Evolutionary conservation across 306 rosid genomes (phyloP), one percentile per base, ranked within the genome.

Genomic region (Lablab purpureus): DNA sequence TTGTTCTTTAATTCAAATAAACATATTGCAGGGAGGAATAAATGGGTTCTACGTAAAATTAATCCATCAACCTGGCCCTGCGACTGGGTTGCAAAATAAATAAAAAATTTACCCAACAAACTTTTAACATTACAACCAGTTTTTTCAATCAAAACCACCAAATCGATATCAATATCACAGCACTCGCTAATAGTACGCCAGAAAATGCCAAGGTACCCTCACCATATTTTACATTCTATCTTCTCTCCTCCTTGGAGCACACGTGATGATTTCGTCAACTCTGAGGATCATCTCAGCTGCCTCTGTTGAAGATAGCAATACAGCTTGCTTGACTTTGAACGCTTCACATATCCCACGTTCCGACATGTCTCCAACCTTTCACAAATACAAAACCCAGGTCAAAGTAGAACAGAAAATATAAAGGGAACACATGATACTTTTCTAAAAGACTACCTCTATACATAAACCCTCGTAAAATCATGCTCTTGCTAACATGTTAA

Each of bases 251-350:
- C 99, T 82, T 4, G 98, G 99, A 74, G 99, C 99, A 79, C 99
- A 95, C 0, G 97, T 93, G 78, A 96, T 93, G 87, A 96, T 96
- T 84, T 91, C 97, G 75, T 96, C 99, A 62, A 95, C 98, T 84
- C 99, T 87, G 41, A 95, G 99, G 81, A 95, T 91, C 99, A 95
- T 96, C 86, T 93, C 99, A 73, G 96, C 94, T 12, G 98, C 99
- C 88, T 93, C 99, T 8, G 98, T 96, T 13, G 99, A 86, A 64
- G 99, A 96, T 28, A 93, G 91, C 87, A 95, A 82, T 34, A 95
- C 89, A 36, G 99, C 98, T 51, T 93, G 97, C 93, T 95, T 95
- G 51, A 93, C 98, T 84, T 93, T 91, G 83, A 95, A 95, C 7
- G 98, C 72, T 86, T 96, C 99, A 25, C 82, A 89, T 36, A 93